Evolutionary conservation across 2,329 filamentous ascomycete genomes (phyloP).

Genomic region (Alternaria sp.): DNA sequence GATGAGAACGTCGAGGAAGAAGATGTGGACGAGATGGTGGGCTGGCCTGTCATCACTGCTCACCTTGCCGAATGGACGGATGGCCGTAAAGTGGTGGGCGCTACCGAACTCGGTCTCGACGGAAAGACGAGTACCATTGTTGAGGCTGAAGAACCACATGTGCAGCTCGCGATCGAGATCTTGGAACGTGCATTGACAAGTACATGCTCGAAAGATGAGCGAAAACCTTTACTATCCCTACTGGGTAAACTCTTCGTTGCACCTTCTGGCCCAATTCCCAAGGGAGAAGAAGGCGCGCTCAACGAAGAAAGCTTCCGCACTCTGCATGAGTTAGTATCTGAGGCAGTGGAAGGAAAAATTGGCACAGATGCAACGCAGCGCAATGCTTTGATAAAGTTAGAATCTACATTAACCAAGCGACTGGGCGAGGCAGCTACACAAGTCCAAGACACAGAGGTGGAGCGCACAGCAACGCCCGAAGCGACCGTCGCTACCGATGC

Average conservation of each 20-base stretch:
- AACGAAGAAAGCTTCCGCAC: conserved; percentile 37
- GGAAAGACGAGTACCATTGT: conserved; percentile 63
- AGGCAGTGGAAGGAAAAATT: conserved; percentile 59
- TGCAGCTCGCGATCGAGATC: conserved; percentile 79
- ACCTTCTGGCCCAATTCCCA: conserved; percentile 56
- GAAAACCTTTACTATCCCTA: conserved; percentile 70
- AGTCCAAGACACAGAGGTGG: conserved; percentile 17
- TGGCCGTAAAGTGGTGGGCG: conserved; percentile 76
- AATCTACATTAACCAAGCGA: conserved; percentile 60
- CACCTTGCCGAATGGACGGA: conserved; percentile 96
- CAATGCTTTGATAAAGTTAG: conserved; percentile 64
- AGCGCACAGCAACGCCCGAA: conserved; percentile 20
- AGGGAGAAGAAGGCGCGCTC: conserved; percentile 23
- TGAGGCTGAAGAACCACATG: conserved; percentile 79
- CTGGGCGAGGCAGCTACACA: conserved; percentile 50
- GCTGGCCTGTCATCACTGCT: conserved; percentile 77
- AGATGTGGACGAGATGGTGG: conserved; percentile 76
- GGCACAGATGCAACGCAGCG: conserved; percentile 62
- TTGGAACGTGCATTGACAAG: conserved; percentile 75
- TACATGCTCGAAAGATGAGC: conserved; percentile 77
- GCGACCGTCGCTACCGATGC: conserved; percentile 22
- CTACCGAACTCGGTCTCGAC: conserved; percentile 57
- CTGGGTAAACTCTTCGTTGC: conserved; percentile 84
- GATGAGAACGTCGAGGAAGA: conserved; percentile 75
- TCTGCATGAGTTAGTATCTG: conserved; percentile 56